Percentiles rank a stretch among this genome's conserved stretches.
phyloP scores from a whole-genome alignment of 352 stramenopile genomes.

The Blastocystis sp. region DNA sequence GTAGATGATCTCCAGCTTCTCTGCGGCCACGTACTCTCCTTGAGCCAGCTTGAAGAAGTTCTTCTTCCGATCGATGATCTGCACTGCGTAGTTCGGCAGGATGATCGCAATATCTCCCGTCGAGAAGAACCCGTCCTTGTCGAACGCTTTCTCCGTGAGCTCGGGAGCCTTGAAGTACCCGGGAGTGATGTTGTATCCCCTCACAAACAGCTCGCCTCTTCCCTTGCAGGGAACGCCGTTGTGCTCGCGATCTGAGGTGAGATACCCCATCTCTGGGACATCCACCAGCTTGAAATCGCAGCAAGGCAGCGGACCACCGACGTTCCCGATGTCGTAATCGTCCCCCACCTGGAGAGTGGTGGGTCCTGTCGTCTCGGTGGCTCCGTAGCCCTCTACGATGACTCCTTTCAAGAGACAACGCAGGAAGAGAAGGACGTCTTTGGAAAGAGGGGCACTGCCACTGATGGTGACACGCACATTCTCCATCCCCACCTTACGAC shows the following conservation, averaged over 20 bases:
- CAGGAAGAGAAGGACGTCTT: slow-evolving; percentile 88
- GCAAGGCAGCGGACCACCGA: slow-evolving; percentile 77
- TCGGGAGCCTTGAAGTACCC: slow-evolving; percentile 76
- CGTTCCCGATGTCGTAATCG: slow-evolving; percentile 79
- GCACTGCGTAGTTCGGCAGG: slow-evolving; percentile 74
- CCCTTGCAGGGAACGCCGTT: slow-evolving; percentile 67
- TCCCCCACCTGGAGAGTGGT: slow-evolving; percentile 71
- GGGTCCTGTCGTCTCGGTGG: slow-evolving; percentile 83
- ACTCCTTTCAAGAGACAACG: slow-evolving; percentile 79
- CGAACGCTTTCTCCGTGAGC: slow-evolving; percentile 70
- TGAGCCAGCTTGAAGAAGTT: slow-evolving; percentile 87
- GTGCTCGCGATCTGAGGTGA: slow-evolving; percentile 71
- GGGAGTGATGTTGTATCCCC: slow-evolving; percentile 68
- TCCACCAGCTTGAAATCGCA: slow-evolving; percentile 85
- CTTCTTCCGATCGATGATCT: slow-evolving; percentile 81
- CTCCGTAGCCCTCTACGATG: slow-evolving; percentile 86
- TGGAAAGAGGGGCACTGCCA: slow-evolving; percentile 83
- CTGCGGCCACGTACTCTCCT: slow-evolving; percentile 89
- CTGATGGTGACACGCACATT: slow-evolving; percentile 80
- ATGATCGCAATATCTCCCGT: slow-evolving; percentile 75
- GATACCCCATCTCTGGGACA: slow-evolving; percentile 92
- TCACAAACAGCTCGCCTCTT: slow-evolving; percentile 62
- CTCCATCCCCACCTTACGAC: slow-evolving; percentile 28
- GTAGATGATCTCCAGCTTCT: slow-evolving; percentile 92
- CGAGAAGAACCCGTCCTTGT: slow-evolving; percentile 73